phyloP scores from a whole-genome alignment of 2,329 filamentous ascomycete genomes.

The Hypoxylon sp. region DNA sequence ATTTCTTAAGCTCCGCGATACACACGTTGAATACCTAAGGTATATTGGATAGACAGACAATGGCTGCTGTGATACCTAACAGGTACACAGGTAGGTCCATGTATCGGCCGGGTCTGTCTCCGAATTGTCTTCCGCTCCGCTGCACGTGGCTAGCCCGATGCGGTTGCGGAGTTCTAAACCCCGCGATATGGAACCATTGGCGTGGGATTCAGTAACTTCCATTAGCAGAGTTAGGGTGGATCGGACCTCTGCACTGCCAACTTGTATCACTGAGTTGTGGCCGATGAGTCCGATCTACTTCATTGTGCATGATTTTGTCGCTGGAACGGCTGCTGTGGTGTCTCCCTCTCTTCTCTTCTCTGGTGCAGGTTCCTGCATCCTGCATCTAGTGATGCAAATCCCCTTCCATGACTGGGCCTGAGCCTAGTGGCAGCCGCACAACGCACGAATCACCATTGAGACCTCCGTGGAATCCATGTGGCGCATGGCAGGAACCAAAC shows the following conservation, averaged over 20 bases:
- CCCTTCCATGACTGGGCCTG: slow-evolving; percentile 3
- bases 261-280: no score
- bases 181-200: slow-evolving; percentile 40
- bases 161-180: slow-evolving; percentile 36
- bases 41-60: neutral
- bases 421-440: slow-evolving; percentile 26
- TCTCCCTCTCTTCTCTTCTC: no score
- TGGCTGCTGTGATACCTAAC: no score
- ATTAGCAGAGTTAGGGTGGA: slow-evolving; percentile 10
- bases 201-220: slow-evolving; percentile 20
- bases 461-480: slow-evolving; percentile 2
- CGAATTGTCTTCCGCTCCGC: slow-evolving; percentile 31
- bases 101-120: slow-evolving; percentile 21
- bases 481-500: slow-evolving; percentile 4
- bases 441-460: slow-evolving; percentile 18
- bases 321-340: slow-evolving; percentile 5
- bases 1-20: neutral
- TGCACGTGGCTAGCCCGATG: slow-evolving; percentile 37
- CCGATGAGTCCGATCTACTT: no score
- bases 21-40: neutral
- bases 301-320: neutral
- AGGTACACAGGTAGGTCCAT: no score
- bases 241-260: slow-evolving; percentile 1
- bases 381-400: slow-evolving; percentile 30
- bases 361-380: slow-evolving; percentile 30